A percentile compares a stretch with the other conserved stretches of the same genome.
phyloP scores from a whole-genome alignment of 768 basidiomycete genomes.

The Candolleomyces eurysporus region DNA sequence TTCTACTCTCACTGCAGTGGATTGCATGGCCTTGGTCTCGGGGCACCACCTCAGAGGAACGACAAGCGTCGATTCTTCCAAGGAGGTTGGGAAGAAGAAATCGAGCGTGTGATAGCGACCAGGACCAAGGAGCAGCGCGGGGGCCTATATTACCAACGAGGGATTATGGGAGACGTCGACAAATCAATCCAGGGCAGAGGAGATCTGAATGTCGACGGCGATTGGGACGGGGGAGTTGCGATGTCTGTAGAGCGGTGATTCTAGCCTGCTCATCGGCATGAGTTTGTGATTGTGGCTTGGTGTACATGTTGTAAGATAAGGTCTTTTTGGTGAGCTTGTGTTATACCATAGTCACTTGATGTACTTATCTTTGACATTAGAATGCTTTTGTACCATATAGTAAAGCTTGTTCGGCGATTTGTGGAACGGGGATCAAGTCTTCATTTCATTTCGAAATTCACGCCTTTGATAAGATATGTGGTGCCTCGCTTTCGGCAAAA shows the following conservation, averaged over 20 bases:
- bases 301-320: neutral
- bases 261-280: neutral
- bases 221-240: neutral
- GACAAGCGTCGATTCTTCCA: conserved; percentile 1
- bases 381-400: neutral
- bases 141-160: neutral
- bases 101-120: neutral
- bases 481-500: no score
- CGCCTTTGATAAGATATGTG: no score
- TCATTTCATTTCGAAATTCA: no score
- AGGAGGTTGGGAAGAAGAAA: neutral
- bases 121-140: neutral
- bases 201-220: neutral
- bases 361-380: neutral
- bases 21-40: neutral
- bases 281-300: neutral
- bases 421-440: no score
- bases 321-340: neutral
- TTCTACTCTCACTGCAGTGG: conserved; percentile 20
- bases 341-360: neutral
- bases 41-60: neutral
- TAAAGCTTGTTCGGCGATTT: neutral
- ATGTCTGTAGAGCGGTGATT: neutral
- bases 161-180: neutral
- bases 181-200: no score